These are phyloP conservation scores for Penicillium turbatum DNA, from an alignment of 495 filamentous ascomycete species.

Conservation along the genomic window DNA sequence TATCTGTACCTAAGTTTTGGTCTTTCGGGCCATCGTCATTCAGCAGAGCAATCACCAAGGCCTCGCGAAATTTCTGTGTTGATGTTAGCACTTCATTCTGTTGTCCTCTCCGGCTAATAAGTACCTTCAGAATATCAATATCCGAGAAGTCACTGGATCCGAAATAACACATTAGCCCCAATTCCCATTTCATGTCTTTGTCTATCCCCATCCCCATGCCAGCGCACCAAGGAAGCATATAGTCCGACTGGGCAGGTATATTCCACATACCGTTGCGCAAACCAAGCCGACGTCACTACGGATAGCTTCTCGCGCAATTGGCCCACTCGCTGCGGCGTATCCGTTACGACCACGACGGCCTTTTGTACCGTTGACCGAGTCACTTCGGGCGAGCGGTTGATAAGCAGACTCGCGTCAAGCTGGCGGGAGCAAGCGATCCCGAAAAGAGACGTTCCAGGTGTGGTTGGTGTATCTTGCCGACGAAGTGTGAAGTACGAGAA, in stretches of 20 bases:
- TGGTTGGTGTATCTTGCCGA: constrained; percentile 53
- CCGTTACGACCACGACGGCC: constrained; percentile 94
- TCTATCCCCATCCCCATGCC: background rate
- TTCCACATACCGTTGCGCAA: constrained; percentile 78
- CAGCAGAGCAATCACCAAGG: constrained; percentile 61
- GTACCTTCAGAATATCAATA: constrained; percentile 65
- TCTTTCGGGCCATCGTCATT: constrained; percentile 71
- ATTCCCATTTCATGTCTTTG: background rate
- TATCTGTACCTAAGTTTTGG: constrained; percentile 70
- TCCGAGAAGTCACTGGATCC: constrained; percentile 63
- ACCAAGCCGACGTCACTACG: constrained; percentile 93
- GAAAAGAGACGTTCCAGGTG: constrained; percentile 79
- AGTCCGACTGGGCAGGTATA: background rate
- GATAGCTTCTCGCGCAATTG: constrained; percentile 77
- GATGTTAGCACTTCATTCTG: constrained; percentile 10
- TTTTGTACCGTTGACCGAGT: constrained; percentile 96
- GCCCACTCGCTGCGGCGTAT: constrained; percentile 76
- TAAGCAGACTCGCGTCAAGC: constrained; percentile 71
- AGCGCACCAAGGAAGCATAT: background rate
- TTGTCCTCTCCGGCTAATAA: constrained; percentile 1
- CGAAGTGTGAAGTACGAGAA: constrained; percentile 98
- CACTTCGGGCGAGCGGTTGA: constrained; percentile 78
- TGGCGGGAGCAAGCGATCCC: constrained; percentile 95
- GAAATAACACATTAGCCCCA: constrained; percentile 17
- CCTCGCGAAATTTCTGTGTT: constrained; percentile 82